Conservation (phyloP, 139 green algal species). For the Marvania coccoides region DNA sequence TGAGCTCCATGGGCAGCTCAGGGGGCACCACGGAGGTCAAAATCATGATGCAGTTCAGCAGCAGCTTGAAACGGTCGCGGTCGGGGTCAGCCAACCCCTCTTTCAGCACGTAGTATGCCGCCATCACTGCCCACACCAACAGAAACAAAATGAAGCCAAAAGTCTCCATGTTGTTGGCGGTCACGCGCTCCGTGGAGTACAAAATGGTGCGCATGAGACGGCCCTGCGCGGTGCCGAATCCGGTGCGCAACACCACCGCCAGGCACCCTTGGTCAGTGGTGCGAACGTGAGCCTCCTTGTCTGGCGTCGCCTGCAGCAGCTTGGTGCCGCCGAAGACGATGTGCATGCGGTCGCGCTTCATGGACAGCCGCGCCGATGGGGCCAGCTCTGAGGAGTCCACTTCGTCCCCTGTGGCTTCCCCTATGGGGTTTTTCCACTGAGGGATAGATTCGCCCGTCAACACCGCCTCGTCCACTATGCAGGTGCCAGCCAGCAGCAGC, state of each 20-base stretch:
- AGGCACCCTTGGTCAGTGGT: slow-evolving; percentile 89
- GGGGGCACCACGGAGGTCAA: slow-evolving; percentile 92
- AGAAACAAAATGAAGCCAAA: slow-evolving; percentile 97
- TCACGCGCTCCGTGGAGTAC: slow-evolving; percentile 88
- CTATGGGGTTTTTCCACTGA: slow-evolving; percentile 76
- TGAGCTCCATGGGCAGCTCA: slow-evolving; percentile 98
- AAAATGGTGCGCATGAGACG: slow-evolving; percentile 98
- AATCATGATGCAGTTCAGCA: slow-evolving; percentile 98
- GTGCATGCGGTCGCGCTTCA: slow-evolving; percentile 76
- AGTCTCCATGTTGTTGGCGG: slow-evolving; percentile 89
- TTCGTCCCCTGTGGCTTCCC: slow-evolving; percentile 23
- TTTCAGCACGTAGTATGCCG: slow-evolving; percentile 79
- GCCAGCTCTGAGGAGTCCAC: slow-evolving; percentile 23
- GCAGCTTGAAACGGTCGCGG: slow-evolving; percentile 90
- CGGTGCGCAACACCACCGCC: slow-evolving; percentile 87
- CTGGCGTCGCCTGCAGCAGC: slow-evolving; percentile 72
- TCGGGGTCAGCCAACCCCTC: slow-evolving; percentile 74
- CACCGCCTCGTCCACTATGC: slow-evolving; percentile 94
- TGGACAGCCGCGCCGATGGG: slow-evolving; percentile 14
- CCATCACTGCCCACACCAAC: slow-evolving; percentile 88
- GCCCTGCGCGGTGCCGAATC: slow-evolving; percentile 91
- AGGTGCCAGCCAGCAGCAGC: slow-evolving; percentile 83
- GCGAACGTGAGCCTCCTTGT: slow-evolving; percentile 49
- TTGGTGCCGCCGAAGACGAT: slow-evolving; percentile 93
- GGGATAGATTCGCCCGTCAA: slow-evolving; percentile 89